Percentiles rank a stretch among this genome's conserved stretches.
Evolutionary conservation across 176 grass and related monocot species (phyloP).

Genomic region (Lolium rigidum): DNA sequence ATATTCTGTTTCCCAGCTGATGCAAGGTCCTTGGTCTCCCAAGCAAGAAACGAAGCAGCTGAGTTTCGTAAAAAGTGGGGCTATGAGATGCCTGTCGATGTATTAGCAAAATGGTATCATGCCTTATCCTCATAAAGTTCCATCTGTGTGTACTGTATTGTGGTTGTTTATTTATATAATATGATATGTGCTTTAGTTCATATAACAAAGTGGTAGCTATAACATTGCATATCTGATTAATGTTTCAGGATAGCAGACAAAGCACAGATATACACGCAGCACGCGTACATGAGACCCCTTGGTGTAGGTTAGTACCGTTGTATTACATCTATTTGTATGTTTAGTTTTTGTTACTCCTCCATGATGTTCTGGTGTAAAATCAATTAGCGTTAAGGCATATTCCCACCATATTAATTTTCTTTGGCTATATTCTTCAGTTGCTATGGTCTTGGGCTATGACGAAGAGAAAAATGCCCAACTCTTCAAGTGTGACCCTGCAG

Average conservation of each 20-base stretch:
- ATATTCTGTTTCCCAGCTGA: slow-evolving; percentile 63
- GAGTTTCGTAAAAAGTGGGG: slow-evolving; percentile 99
- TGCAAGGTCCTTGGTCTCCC: slow-evolving; percentile 94
- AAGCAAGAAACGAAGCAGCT: slow-evolving; percentile 99
- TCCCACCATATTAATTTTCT: slow-evolving; percentile 30
- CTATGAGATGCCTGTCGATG: slow-evolving; percentile 97
- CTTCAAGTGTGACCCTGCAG: slow-evolving; percentile 97
- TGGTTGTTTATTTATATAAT: neutral
- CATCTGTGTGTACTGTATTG: slow-evolving; percentile 12
- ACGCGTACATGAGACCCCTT: slow-evolving; percentile 98
- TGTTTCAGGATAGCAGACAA: slow-evolving; percentile 94
- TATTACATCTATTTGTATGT: slow-evolving; percentile 8
- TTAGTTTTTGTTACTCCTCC: slow-evolving; percentile 9
- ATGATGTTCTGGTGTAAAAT: neutral
- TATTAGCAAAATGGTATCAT: slow-evolving; percentile 86
- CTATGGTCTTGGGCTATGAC: slow-evolving; percentile 94
- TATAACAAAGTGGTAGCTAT: neutral
- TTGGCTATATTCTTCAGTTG: slow-evolving; percentile 57
- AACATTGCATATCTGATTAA: slow-evolving; percentile 38
- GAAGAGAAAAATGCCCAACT: slow-evolving; percentile 98
- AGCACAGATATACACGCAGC: slow-evolving; percentile 97
- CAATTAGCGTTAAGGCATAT: neutral
- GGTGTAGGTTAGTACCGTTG: slow-evolving; percentile 79
- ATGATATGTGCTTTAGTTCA: neutral
- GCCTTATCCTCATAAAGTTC: slow-evolving; percentile 12